phyloP scores from a whole-genome alignment of 2,329 filamentous ascomycete genomes.

The Venturia asperata region DNA sequence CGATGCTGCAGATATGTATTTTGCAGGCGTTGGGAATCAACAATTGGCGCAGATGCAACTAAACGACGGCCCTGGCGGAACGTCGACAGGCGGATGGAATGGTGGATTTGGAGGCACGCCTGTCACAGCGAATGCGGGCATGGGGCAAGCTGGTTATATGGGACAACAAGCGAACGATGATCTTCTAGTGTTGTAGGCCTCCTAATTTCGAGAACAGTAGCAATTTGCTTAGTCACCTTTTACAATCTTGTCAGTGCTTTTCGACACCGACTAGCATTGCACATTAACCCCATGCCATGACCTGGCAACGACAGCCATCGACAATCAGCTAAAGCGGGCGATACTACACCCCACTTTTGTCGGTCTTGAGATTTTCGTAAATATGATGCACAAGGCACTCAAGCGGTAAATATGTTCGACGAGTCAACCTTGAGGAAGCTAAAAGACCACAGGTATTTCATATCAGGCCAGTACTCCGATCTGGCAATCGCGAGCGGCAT shows the following conservation, averaged over 20 bases:
- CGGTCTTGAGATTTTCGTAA: neutral
- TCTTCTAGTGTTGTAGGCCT: neutral
- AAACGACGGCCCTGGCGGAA: conserved; percentile 1
- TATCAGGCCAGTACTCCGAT: conserved; percentile 9
- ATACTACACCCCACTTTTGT: no score
- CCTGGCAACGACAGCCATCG: neutral
- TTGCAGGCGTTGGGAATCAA: conserved; percentile 18
- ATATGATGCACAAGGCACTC: neutral
- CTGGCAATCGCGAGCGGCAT: neutral
- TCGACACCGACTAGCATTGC: no score
- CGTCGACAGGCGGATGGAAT: conserved; percentile 10
- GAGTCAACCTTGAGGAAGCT: neutral
- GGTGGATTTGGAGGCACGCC: neutral
- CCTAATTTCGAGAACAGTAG: no score
- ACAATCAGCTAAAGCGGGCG: no score
- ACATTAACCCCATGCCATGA: neutral
- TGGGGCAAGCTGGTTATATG: neutral
- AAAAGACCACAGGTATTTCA: neutral
- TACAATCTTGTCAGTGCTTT: no score
- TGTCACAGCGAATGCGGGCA: neutral
- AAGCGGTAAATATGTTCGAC: neutral
- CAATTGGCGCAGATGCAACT: conserved; percentile 18
- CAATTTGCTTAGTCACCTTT: no score
- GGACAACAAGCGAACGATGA: conserved; percentile 16
- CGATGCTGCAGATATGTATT: conserved; percentile 21